phyloP scores from a whole-genome alignment of 2,329 filamentous ascomycete species.

The Colletotrichum sidae region DNA sequence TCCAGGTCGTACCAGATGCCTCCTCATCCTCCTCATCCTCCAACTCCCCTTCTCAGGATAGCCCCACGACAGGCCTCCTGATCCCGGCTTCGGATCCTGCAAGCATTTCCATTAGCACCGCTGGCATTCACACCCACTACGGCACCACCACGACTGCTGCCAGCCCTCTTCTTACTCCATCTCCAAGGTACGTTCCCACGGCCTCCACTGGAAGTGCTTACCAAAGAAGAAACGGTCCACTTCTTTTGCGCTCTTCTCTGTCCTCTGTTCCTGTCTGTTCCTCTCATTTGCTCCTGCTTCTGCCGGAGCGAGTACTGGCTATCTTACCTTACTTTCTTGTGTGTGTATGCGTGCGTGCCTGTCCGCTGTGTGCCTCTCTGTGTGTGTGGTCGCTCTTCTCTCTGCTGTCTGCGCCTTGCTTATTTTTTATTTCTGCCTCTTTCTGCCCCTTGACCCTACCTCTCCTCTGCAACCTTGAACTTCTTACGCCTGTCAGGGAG shows the following conservation, averaged over 20 bases:
- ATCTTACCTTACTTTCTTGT: neutral
- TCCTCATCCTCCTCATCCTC: conserved; percentile 38
- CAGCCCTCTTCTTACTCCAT: conserved; percentile 36
- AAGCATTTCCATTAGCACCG: conserved; percentile 40
- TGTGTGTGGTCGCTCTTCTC: neutral
- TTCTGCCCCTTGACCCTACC: conserved; percentile 25
- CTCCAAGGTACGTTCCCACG: conserved; percentile 35
- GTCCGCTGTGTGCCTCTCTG: conserved; percentile 1
- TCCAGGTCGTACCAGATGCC: conserved; percentile 28
- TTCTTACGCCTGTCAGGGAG: conserved; percentile 20
- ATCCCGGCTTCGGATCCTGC: conserved; percentile 41
- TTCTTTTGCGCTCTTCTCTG: conserved; percentile 28
- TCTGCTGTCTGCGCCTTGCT: conserved; percentile 4
- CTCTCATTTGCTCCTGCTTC: conserved; percentile 2
- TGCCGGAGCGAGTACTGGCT: neutral
- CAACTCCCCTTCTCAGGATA: conserved; percentile 51
- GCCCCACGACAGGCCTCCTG: conserved; percentile 57
- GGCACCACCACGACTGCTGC: conserved; percentile 13
- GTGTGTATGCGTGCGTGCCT: conserved; percentile 1
- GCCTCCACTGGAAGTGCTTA: conserved; percentile 33
- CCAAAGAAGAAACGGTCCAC: conserved; percentile 36
- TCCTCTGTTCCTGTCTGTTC: conserved; percentile 26
- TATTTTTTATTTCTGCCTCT: conserved; percentile 12
- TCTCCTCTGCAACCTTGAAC: conserved; percentile 25
- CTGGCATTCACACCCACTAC: conserved; percentile 37